Conservation (phyloP, 257 asterid species). For the Ballota nigra region DNA sequence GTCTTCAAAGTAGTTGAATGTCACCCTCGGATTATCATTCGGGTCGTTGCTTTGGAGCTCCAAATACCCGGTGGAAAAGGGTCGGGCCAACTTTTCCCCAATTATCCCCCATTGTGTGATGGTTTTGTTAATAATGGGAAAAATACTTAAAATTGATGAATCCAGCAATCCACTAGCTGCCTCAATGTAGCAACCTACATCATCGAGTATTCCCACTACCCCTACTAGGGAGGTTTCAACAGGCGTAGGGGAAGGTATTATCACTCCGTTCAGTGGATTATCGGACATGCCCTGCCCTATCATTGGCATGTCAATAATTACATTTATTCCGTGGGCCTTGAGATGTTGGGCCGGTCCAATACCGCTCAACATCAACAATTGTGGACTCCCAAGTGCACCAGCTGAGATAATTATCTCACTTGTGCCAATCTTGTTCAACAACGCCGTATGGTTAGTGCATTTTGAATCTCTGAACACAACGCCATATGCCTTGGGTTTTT, state of each 20-base stretch:
- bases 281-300: conserved; percentile 83
- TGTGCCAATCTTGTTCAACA: conserved; percentile 29
- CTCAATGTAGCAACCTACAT: background rate
- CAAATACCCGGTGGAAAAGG: conserved; percentile 61
- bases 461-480: conserved; percentile 49
- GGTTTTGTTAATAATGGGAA: background rate
- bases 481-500: conserved; percentile 53
- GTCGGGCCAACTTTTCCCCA: conserved; percentile 29
- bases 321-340: conserved; percentile 10
- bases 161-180: background rate
- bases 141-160: background rate
- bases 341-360: conserved; percentile 42
- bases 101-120: background rate
- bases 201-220: conserved; percentile 57
- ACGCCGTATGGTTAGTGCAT: conserved; percentile 46
- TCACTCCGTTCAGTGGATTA: conserved; percentile 63
- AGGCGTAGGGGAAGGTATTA: conserved; percentile 49
- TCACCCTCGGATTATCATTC: conserved; percentile 55
- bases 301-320: conserved; percentile 30
- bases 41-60: conserved; percentile 56
- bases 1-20: conserved; percentile 75
- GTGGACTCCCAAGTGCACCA: conserved; percentile 96
- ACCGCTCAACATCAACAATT: conserved; percentile 69
- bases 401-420: conserved; percentile 66
- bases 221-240: conserved; percentile 50